Evolutionary conservation across 768 basidiomycete genomes (phyloP), one percentile per base, ranked within the genome.

Genomic region (Kwoniella shandongensis): DNA sequence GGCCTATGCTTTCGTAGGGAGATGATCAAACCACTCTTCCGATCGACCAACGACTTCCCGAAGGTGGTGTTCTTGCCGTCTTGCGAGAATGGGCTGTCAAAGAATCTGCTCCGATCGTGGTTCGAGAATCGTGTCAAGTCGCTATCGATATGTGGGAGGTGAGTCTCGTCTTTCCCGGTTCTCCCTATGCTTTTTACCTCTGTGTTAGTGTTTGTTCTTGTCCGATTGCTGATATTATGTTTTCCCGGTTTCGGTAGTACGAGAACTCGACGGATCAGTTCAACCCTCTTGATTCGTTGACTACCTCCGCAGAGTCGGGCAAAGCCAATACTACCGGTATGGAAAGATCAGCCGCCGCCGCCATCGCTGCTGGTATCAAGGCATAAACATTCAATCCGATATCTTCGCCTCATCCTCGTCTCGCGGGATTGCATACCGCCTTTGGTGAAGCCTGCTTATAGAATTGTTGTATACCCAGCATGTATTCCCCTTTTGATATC

Each of bases 111-210:
- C 92, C 93, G 0, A 79, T 82, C 13, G 93, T 98, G 20, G 96
- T 99, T 2, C 83, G 87, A 52, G 93, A 99, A 78, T 96, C 92
- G 63, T 98, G 96, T 76, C 85, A 91, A 70, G 86, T 99, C 47
- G 96, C 96, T 2, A 83, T 99, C 51, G 96, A 96, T 76, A 91
- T 97, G 90, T 96, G 89, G 85, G 89, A 76, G 73, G 75, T 76
- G 54, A 59, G 74, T 65, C n/a, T 4, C 11, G n/a, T 38, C 25
- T 18, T 6, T 6, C 13, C 13, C 7, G 32, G 7, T 32, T 32
- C 32, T 32, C 32, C 7, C 13, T 6, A 32, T 6, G 6, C 32
- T 6, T 13, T 32, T 32, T 6, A 32, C 6, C 32, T n/a, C n/a
- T n/a, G n/a, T n/a, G n/a, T n/a, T n/a, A n/a, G n/a, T n/a, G n/a